Percentiles rank a stretch among this genome's conserved stretches.
phyloP scores from a whole-genome alignment of 2,329 filamentous ascomycete genomes.

The Claviceps humidiphila region DNA sequence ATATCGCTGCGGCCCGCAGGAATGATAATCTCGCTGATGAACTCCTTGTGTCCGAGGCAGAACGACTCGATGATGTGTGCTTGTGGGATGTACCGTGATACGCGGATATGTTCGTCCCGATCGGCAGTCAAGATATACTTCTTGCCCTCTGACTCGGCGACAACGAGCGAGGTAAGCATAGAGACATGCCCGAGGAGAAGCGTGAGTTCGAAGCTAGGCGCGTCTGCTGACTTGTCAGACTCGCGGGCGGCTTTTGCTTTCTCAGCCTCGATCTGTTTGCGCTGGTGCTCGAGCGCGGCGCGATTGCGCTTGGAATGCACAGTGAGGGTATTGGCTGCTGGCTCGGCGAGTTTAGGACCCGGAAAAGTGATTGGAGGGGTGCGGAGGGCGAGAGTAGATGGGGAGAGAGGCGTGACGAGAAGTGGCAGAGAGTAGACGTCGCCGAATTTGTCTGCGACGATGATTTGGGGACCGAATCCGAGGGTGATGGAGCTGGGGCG shows the following conservation, averaged over 20 bases:
- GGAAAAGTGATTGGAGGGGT: neutral
- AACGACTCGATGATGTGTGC: slow-evolving; percentile 79
- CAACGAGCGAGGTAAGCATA: slow-evolving; percentile 67
- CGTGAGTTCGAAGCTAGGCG: slow-evolving; percentile 53
- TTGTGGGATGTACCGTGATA: slow-evolving; percentile 71
- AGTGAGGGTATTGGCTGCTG: slow-evolving; percentile 43
- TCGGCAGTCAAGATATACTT: slow-evolving; percentile 43
- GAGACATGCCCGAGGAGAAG: slow-evolving; percentile 88
- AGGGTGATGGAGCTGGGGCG: slow-evolving; percentile 66
- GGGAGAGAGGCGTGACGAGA: slow-evolving; percentile 12
- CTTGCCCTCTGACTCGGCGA: slow-evolving; percentile 29
- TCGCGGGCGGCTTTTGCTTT: slow-evolving; percentile 12
- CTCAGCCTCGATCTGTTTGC: slow-evolving; percentile 27
- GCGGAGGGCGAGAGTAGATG: slow-evolving; percentile 6
- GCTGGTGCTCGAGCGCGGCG: slow-evolving; percentile 45
- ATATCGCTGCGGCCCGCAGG: slow-evolving; percentile 41
- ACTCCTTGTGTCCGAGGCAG: slow-evolving; percentile 78
- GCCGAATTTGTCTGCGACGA: slow-evolving; percentile 89
- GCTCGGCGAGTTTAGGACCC: slow-evolving; percentile 24
- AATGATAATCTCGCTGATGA: slow-evolving; percentile 65
- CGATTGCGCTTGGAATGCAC: slow-evolving; percentile 54
- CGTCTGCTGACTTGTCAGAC: slow-evolving; percentile 16
- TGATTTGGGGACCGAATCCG: slow-evolving; percentile 57
- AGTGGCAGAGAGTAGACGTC: slow-evolving; percentile 87
- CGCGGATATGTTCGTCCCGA: slow-evolving; percentile 64